These are phyloP conservation scores for Ammopiptanthus mongolicus DNA, from an alignment of 306 rosid genomes.

Conservation along the genomic window DNA sequence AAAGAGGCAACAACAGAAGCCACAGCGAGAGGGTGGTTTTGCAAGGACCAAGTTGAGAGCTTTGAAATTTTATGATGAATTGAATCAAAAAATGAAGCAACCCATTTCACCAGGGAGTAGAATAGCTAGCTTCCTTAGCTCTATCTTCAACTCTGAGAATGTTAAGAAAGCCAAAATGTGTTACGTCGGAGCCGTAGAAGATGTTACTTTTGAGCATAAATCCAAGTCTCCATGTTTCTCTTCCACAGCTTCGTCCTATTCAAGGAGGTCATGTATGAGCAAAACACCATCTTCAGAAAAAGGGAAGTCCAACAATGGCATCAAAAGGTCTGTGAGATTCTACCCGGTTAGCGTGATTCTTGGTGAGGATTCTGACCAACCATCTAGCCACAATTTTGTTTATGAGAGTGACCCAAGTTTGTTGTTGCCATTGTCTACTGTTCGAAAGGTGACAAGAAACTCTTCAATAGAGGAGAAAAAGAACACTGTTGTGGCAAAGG, in stretches of 20 bases:
- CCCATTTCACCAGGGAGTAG: constrained; percentile 65
- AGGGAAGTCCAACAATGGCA: constrained; percentile 31
- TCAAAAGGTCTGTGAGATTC: constrained; percentile 51
- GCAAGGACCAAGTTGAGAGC: constrained; percentile 49
- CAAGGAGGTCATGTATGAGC: constrained; percentile 64
- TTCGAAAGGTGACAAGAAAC: constrained; percentile 26
- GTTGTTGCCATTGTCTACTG: constrained; percentile 33
- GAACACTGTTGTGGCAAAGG: not conserved
- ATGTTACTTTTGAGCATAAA: constrained; percentile 47
- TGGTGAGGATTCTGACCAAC: constrained; percentile 47
- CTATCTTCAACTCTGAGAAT: constrained; percentile 59
- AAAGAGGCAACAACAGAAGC: constrained; percentile 19
- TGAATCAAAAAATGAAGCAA: constrained; percentile 65
- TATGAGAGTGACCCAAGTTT: constrained; percentile 40
- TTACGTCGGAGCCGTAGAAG: constrained; percentile 61
- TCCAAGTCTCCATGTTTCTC: constrained; percentile 38
- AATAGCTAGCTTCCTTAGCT: constrained; percentile 50
- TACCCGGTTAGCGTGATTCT: constrained; percentile 50
- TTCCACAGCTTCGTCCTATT: constrained; percentile 41
- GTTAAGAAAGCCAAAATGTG: constrained; percentile 77
- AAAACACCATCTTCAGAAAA: constrained; percentile 39
- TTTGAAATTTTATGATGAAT: constrained; percentile 48
- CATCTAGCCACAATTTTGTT: constrained; percentile 23
- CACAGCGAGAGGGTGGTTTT: constrained; percentile 19
- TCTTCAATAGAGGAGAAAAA: constrained; percentile 19